Percentiles rank a stretch among this genome's conserved stretches.
These are phyloP conservation scores for Fusarium albosuccineum DNA, from an alignment of 2,329 filamentous ascomycete genomes.

Conservation along the genomic window DNA sequence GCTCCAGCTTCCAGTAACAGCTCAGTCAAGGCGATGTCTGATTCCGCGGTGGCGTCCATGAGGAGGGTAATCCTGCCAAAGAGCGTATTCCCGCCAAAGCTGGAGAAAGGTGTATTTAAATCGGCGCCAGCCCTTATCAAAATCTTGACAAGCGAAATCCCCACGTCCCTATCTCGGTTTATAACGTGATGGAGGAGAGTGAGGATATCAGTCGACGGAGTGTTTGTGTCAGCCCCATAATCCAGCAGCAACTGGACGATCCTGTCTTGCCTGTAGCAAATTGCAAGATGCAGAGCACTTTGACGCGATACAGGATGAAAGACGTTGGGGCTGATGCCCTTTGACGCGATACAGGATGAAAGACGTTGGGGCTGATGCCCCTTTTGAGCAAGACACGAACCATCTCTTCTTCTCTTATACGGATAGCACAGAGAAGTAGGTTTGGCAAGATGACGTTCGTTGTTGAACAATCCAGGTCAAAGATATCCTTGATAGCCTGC, in stretches of 20 bases:
- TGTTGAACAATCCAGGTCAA: background rate
- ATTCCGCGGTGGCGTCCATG: background rate
- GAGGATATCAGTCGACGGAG: background rate
- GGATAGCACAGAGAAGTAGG: background rate
- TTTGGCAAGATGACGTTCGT: background rate
- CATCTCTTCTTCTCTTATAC: background rate
- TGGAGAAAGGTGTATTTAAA: background rate
- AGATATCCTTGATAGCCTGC: background rate
- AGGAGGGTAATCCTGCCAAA: background rate
- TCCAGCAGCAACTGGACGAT: background rate
- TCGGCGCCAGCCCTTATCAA: background rate
- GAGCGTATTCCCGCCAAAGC: no score
- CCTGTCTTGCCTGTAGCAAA: no score
- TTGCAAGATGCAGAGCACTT: background rate
- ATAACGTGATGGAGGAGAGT: background rate
- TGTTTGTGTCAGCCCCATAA: background rate
- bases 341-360: no score
- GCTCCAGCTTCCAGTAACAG: background rate
- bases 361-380: accelerated
- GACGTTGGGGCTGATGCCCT: accelerated
- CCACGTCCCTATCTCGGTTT: no score
- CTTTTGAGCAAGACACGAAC: background rate
- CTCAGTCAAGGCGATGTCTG: background rate
- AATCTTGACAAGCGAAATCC: background rate
- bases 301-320: background rate